A percentile compares a stretch with the other conserved stretches of the same genome.
Evolutionary conservation across 768 basidiomycete species (phyloP).

Genomic region (Boletus reticulatus): DNA sequence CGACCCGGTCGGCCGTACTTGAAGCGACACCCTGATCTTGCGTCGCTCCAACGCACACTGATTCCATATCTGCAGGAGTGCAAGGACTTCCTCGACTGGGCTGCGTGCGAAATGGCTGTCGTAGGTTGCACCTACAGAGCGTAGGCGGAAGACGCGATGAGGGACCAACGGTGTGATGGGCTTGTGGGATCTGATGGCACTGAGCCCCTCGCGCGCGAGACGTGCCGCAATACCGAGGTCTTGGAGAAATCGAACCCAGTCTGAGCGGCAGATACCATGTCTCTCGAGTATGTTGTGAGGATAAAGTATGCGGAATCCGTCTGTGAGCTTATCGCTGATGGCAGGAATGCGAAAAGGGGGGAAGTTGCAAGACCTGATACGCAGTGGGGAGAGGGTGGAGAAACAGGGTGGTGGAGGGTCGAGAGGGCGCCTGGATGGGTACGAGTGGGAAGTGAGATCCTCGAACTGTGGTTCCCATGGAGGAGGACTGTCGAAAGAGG

Average conservation of each 20-base stretch:
- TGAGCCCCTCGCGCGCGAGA: constrained; percentile 20
- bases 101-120: constrained; percentile 19
- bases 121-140: constrained; percentile 16
- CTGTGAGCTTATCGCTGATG: constrained; percentile 16
- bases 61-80: constrained; percentile 30
- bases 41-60: constrained; percentile 33
- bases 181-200: constrained; percentile 22
- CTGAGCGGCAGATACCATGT: constrained; percentile 27
- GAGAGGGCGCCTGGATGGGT: constrained; percentile 18
- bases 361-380: constrained; percentile 26
- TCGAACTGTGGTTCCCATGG: constrained; percentile 30
- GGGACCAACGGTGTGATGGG: constrained; percentile 13
- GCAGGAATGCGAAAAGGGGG: constrained; percentile 28
- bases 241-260: constrained; percentile 31
- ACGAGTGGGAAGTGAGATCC: constrained; percentile 7
- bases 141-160: constrained; percentile 17
- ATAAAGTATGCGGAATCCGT: constrained; percentile 29
- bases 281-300: constrained; percentile 23
- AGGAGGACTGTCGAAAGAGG: constrained; percentile 16
- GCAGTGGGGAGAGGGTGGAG: constrained; percentile 26
- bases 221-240: constrained; percentile 29
- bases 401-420: constrained; percentile 33
- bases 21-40: constrained; percentile 24
- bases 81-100: constrained; percentile 21
- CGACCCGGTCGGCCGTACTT: neutral